A percentile compares a stretch with the other conserved stretches of the same genome.
Conservation (phyloP, 2,329 filamentous ascomycete genomes). For the Ampelomyces quisqualis region DNA sequence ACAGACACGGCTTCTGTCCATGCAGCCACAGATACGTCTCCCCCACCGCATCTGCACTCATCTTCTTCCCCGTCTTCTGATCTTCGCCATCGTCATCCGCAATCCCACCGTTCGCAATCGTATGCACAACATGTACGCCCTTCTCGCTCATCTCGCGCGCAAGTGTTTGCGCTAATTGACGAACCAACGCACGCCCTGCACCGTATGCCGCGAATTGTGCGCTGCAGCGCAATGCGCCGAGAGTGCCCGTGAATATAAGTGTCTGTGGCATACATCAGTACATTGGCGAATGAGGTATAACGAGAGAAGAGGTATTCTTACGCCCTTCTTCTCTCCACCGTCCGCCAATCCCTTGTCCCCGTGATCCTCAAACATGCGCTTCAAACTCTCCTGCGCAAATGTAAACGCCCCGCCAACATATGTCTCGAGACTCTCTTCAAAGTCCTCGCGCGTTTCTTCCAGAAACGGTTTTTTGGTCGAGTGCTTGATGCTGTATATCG, state of each 20-base stretch:
- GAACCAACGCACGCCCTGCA: constrained; percentile 53
- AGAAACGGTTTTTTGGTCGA: constrained; percentile 57
- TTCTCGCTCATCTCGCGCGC: constrained; percentile 59
- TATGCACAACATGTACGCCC: constrained; percentile 61
- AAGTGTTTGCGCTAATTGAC: constrained; percentile 58
- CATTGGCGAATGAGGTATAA: neutral
- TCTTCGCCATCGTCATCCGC: constrained; percentile 54
- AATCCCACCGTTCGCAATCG: constrained; percentile 59
- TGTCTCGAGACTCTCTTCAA: constrained; percentile 49
- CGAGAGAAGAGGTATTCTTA: constrained; percentile 12
- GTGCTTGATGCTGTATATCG: constrained; percentile 60
- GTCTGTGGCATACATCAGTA: constrained; percentile 33
- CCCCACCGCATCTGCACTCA: constrained; percentile 60
- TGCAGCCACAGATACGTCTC: constrained; percentile 57
- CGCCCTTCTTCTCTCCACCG: constrained; percentile 55
- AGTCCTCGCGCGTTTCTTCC: constrained; percentile 53
- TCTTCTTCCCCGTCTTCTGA: constrained; percentile 54
- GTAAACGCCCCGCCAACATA: constrained; percentile 59
- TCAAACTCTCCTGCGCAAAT: constrained; percentile 56
- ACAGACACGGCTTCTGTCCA: constrained; percentile 52
- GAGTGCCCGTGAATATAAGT: constrained; percentile 59
- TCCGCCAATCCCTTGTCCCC: constrained; percentile 51
- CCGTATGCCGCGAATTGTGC: constrained; percentile 58
- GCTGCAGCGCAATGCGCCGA: constrained; percentile 57
- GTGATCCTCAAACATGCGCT: constrained; percentile 55